phyloP scores from a whole-genome alignment of 108 stramenopile genomes.

The Fragilaria radians region DNA sequence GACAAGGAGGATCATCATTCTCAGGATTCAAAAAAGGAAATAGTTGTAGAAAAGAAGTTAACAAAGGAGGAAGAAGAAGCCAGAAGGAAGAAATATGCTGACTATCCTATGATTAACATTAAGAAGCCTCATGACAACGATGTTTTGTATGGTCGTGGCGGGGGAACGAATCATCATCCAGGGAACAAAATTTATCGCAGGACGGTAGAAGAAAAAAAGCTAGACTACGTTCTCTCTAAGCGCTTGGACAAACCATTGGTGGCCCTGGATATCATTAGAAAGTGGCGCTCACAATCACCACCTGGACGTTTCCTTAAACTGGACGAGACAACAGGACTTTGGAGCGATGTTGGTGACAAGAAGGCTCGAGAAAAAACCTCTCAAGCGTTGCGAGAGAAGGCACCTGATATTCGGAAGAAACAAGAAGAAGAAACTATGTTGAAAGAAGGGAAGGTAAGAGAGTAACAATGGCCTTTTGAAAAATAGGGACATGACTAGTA shows the following conservation, averaged over 20 bases:
- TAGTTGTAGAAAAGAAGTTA: not conserved
- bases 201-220: constrained; percentile 75
- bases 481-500: too few relatives aligned
- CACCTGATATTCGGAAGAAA: constrained; percentile 53
- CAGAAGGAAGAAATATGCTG: constrained; percentile 11
- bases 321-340: constrained; percentile 62
- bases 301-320: constrained; percentile 82
- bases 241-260: constrained; percentile 80
- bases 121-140: constrained; percentile 71
- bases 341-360: constrained; percentile 83
- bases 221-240: constrained; percentile 66
- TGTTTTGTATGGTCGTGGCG: constrained; percentile 77
- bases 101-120: constrained; percentile 53
- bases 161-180: constrained; percentile 82
- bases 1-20: constrained; percentile 1
- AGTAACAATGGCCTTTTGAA: too few relatives aligned
- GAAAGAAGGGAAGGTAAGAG: not conserved
- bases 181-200: constrained; percentile 80
- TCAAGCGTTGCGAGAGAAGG: constrained; percentile 84
- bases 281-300: constrained; percentile 66
- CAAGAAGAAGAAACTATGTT: constrained; percentile 38
- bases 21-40: constrained; percentile 20
- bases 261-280: constrained; percentile 68
- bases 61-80: constrained; percentile 11
- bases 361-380: constrained; percentile 81